Evolutionary conservation across 2,329 filamentous ascomycete species (phyloP), one percentile per base, ranked within the genome.

Genomic region (Alternaria viburni): DNA sequence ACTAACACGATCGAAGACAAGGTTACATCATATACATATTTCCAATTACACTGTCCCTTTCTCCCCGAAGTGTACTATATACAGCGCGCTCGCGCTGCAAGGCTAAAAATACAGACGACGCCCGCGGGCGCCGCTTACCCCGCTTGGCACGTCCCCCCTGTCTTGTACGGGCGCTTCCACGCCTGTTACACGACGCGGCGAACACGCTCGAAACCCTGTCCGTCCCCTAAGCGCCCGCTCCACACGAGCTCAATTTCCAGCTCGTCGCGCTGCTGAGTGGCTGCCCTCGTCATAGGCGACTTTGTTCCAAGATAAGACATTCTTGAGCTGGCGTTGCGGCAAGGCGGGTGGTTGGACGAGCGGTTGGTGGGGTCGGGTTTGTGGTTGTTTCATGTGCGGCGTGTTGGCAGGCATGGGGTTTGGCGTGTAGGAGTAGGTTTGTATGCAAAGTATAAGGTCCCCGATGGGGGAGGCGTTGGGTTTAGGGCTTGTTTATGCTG

Each of bases 141-240:
- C 47, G 47, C 56, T 59, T 59, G 56, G 56, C 56, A 52, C 46
- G 46, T 52, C 28, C 32, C 36, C 17, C 25, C 26, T 54, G 32
- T 59, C 54, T 46, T 19, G 21, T 43, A 25, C 45, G 17, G 41
- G 47, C 30, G 32, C 26, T 59, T 52, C 26, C 47, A 41, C 55
- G 25, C 19, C n/a, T 46, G 41, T 55, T 43, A 45, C 52, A 44
- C 52, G 23, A 28, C 41, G 30, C 49, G 28, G 19, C 54, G 47
- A 47, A 28, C 25, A 52, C 49, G 49, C 41, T 56, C 41, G 32
- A 54, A 54, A 49, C 47, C 57, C 49, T 52, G 46, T 21, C 47
- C 15, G 15, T 43, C 30, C 58, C 52, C 52, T 45, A 54, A 54
- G 52, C 52, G 52, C 52, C 52, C 52, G n/a, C 49, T 52, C 49